Conservation (phyloP, 306 rosid species). For the Fragaria ananassa region DNA sequence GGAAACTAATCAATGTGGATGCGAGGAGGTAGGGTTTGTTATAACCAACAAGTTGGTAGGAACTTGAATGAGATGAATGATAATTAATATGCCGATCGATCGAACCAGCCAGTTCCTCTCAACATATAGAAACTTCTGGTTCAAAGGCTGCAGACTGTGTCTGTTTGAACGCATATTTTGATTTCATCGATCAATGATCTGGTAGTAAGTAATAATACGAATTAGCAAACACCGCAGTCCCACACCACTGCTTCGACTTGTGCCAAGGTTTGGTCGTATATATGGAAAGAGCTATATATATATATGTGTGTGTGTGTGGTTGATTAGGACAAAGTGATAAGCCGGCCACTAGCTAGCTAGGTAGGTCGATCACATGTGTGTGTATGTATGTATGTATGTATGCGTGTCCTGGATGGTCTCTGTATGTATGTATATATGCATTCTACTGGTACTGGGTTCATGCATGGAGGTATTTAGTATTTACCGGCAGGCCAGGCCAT, state of each 20-base stretch:
- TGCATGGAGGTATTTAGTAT: background rate
- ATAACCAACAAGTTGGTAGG: conserved; percentile 51
- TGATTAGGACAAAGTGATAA: background rate
- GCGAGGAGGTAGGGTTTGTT: conserved; percentile 51
- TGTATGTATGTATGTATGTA: background rate
- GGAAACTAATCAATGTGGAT: background rate
- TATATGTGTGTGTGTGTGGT: background rate
- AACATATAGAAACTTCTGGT: conserved; percentile 15
- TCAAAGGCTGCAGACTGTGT: conserved; percentile 24
- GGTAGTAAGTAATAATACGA: background rate
- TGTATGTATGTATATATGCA: background rate
- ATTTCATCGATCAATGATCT: conserved; percentile 13
- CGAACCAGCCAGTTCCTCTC: background rate
- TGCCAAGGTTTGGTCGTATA: background rate
- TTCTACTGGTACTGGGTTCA: background rate
- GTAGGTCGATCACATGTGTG: too few relatives aligned
- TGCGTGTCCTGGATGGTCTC: background rate
- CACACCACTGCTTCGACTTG: background rate
- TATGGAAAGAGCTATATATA: background rate
- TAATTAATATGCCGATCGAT: background rate
- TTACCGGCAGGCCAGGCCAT: background rate
- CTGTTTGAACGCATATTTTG: background rate
- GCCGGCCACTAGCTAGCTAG: background rate
- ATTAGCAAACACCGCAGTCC: background rate
- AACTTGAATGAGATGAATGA: conserved; percentile 65